These are phyloP conservation scores for Cladophialophora bantiana DNA, from an alignment of 2,329 filamentous ascomycete species.

Conservation along the genomic window DNA sequence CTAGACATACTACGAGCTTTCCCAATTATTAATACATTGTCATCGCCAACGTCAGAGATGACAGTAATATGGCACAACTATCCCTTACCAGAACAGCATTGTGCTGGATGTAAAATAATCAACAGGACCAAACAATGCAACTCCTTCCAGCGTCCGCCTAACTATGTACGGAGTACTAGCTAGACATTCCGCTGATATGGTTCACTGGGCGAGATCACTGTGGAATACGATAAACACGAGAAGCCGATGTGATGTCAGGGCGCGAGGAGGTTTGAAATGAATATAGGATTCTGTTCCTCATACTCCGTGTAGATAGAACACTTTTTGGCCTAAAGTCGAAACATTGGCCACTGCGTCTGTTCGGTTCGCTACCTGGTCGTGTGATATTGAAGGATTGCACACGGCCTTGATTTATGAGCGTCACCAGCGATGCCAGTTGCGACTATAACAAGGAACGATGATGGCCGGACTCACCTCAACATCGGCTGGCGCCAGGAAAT, in stretches of 20 bases:
- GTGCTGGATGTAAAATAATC: neutral
- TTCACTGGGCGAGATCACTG: neutral
- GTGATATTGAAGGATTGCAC: neutral
- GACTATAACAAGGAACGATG: neutral
- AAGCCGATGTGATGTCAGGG: neutral
- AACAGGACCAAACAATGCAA: neutral
- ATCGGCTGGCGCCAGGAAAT: neutral
- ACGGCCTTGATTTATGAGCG: neutral
- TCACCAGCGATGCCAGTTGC: neutral
- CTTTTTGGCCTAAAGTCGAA: neutral
- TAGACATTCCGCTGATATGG: too few relatives aligned
- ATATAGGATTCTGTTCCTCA: neutral
- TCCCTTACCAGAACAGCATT: too few relatives aligned
- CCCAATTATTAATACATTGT: neutral
- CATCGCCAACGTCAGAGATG: neutral
- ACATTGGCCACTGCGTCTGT: neutral
- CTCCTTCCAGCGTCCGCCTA: neutral
- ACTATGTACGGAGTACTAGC: too few relatives aligned
- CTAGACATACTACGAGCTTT: neutral
- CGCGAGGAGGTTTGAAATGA: neutral
- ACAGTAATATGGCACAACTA: too few relatives aligned
- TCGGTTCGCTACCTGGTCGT: neutral
- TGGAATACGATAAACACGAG: neutral
- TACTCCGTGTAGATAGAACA: too few relatives aligned
- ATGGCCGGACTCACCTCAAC: neutral